Evolutionary conservation across 495 filamentous ascomycete genomes (phyloP), one percentile per base, ranked within the genome.

Genomic region (Penicillium soppii): DNA sequence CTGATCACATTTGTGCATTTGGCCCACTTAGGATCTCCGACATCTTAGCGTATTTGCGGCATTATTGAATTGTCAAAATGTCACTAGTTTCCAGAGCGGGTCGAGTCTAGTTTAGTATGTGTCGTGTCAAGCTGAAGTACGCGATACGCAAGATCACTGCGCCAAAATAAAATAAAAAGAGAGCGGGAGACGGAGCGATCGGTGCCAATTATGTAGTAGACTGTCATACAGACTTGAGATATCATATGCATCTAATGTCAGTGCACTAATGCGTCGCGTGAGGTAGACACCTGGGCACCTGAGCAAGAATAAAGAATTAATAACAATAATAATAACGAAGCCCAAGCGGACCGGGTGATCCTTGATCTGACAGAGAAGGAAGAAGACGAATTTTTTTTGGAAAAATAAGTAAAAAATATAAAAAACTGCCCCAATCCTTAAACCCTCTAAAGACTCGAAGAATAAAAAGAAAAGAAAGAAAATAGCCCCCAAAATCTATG

Each of bases 321-420:
- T 26, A 45, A 27, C 36, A 50, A 50, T 54, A 43, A 29, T 13
- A 48, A 40, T 32, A 7, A 12, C 13, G 29, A 52, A 47, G 44
- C 43, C 15, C 38, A 55, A 43, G 59, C 56, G 55, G 59, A 56
- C 46, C 45, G 52, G 47, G 33, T 59, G 57, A 39, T 46, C 32
- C 29, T 33, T 50, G 45, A 59, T 59, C 57, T 59, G 59, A 62
- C 58, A 48, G 58, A 58, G 58, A 43, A 57, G 49, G 15, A 10
- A 48, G 2, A n/a, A n/a, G n/a, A n/a, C n/a, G n/a, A n/a, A n/a
- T n/a, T n/a, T n/a, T n/a, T n/a, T n/a, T n/a, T n/a, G n/a, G n/a
- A n/a, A n/a, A n/a, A n/a, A n/a, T n/a, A 44, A 44, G 9, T 8
- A 13, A 21, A 22, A 40, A 40, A 40, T 7, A 7, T 5, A n/a